Evolutionary conservation across 768 basidiomycete genomes (phyloP).

Genomic region (Collybia sp.): DNA sequence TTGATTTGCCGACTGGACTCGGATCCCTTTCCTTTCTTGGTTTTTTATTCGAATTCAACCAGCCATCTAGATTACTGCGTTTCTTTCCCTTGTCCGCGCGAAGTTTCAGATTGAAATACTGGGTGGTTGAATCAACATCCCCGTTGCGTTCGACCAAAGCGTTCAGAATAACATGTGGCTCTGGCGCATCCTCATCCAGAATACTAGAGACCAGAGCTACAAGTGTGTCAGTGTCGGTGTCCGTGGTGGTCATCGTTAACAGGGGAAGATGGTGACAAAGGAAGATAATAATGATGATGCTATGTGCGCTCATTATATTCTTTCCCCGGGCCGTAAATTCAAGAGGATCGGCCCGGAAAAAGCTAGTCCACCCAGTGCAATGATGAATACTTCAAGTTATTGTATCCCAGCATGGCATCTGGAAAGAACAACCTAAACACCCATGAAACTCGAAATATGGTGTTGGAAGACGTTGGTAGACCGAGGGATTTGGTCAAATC

Average conservation of each 20-base stretch:
- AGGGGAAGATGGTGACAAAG: too few species aligned
- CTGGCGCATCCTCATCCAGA: constrained; percentile 26
- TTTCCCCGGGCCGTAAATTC: too few species aligned
- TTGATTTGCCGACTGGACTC: constrained; percentile 8
- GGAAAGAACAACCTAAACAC: too few species aligned
- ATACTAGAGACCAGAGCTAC: constrained; percentile 66
- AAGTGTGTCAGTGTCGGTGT: constrained; percentile 60
- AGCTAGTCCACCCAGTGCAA: too few species aligned
- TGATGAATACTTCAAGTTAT: too few species aligned
- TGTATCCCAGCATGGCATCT: too few species aligned
- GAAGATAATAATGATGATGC: too few species aligned
- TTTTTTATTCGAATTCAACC: constrained; percentile 32
- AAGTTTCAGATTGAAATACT: constrained; percentile 24
- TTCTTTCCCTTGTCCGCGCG: constrained; percentile 44
- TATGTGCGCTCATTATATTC: too few species aligned
- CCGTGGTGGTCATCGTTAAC: not conserved
- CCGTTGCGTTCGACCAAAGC: constrained; percentile 54
- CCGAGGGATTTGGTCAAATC: too few species aligned
- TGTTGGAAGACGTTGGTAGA: too few species aligned
- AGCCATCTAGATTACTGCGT: constrained; percentile 42
- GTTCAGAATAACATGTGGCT: constrained; percentile 46
- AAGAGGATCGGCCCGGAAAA: too few species aligned
- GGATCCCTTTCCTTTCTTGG: constrained; percentile 2
- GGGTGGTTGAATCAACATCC: constrained; percentile 48
- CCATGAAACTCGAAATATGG: too few species aligned